Evolutionary conservation across 2,329 filamentous ascomycete genomes (phyloP), one percentile per base, ranked within the genome.

Genomic region (Lecanosticta acicola): DNA sequence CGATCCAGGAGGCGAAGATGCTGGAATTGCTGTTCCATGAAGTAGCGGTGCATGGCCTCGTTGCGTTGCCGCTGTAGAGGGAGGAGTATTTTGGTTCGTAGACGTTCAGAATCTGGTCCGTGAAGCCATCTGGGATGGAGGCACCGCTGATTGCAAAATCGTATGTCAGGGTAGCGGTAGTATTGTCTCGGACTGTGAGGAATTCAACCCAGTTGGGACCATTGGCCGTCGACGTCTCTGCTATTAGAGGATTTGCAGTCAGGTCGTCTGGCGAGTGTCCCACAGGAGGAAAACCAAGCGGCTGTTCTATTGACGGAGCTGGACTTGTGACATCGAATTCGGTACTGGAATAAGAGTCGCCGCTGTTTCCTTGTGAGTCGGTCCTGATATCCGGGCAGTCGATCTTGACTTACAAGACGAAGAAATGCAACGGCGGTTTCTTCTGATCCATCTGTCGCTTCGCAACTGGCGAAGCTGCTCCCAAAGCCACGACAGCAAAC

Each of bases 31-130:
- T 18, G 5, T 7, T 32, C 39, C 39, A 41, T 5, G 21, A 17
- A 20, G 18, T n/a, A 5, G 21, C 3, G 7, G 18, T 24, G 37
- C 18, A 39, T 10, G 9, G 19, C 8, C 24, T 39, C 3, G 18
- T 20, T 3, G 19, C 11, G 19, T 39, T 13, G 3, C 37, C 19
- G 3, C 13, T 21, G 24, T 32, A 43, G 17, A 43, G 32, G 7
- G 41, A 43, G 8, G 41, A 43, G 33, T 35, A 43, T 11, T 43
- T 43, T 14, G 41, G 41, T 16, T 36, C 33, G 19, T 36, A 43
- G 33, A 43, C 36, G 33, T 43, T 36, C 19, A 36, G 18, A 14
- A 34, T 9, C 36, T 43, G 32, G 17, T 43, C 41, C 11, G 41
- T 43, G 32, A 21, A 36, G 4, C 32, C 41, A 26, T 43, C 41